phyloP scores from a whole-genome alignment of 1,284 basidiomycete species.

The Tilletia caries region DNA sequence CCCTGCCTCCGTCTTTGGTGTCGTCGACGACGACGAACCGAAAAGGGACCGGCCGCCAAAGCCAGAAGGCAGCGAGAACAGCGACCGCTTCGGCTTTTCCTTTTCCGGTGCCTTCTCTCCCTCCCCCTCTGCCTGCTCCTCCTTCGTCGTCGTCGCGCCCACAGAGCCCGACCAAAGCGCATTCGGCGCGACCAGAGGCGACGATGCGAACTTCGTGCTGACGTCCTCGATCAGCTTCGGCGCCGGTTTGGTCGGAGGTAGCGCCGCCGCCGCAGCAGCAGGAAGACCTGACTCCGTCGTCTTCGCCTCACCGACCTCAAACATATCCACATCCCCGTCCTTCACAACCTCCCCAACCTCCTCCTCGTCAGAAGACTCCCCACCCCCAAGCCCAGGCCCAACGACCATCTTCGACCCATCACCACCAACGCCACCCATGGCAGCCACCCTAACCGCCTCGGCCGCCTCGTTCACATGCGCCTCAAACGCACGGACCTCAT shows the following conservation, averaged over 20 bases:
- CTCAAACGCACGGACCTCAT: constrained; percentile 32
- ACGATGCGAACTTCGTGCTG: constrained; percentile 2
- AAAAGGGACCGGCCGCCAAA: background rate
- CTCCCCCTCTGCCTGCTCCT: background rate
- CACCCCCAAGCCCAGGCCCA: background rate
- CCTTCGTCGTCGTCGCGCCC: background rate
- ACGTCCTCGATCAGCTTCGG: background rate
- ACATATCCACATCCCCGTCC: constrained; percentile 13
- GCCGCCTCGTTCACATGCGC: constrained; percentile 3
- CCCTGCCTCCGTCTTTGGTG: too few species aligned
- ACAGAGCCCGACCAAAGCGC: background rate
- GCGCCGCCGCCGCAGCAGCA: background rate
- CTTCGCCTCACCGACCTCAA: constrained; percentile 1
- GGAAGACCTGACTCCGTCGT: background rate
- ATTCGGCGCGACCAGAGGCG: background rate
- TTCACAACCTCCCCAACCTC: background rate
- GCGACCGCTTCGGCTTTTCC: constrained; percentile 3
- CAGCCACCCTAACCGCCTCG: background rate
- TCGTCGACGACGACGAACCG: too few species aligned
- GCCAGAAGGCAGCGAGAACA: constrained; percentile 9
- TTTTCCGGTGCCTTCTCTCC: background rate
- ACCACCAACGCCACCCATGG: background rate
- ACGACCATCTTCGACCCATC: background rate
- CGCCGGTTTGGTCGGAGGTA: background rate
- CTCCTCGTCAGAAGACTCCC: background rate